phyloP scores from a whole-genome alignment of 148 eudicot species.

The Limonium bicolor region DNA sequence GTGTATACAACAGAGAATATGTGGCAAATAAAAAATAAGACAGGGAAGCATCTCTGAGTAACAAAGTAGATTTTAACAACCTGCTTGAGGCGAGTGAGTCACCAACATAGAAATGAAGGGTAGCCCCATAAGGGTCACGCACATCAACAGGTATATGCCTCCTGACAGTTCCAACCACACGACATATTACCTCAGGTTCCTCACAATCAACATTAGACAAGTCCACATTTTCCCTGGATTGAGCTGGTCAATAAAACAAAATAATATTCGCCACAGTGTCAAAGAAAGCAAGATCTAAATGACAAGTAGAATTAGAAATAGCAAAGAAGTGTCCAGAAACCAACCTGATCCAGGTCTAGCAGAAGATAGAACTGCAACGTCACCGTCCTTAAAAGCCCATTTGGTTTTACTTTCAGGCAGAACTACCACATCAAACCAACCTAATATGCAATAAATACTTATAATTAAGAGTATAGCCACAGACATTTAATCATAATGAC shows the following conservation, averaged over 20 bases:
- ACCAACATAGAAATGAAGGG: conserved; percentile 88
- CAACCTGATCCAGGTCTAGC: conserved; percentile 87
- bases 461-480: conserved; percentile 2
- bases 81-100: conserved; percentile 74
- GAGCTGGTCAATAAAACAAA: conserved; percentile 25
- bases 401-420: conserved; percentile 56
- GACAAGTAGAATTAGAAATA: too few relatives aligned
- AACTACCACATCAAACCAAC: conserved; percentile 86
- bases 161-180: conserved; percentile 86
- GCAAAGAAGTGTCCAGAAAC: not conserved
- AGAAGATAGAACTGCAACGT: conserved; percentile 92
- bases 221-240: conserved; percentile 34
- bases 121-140: conserved; percentile 80
- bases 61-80: conserved; percentile 17
- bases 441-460: conserved; percentile 17
- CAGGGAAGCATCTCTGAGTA: not conserved
- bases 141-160: conserved; percentile 81
- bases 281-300: too few relatives aligned
- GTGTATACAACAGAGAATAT: too few relatives aligned
- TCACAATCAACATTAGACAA: conserved; percentile 36
- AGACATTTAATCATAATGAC: not conserved
- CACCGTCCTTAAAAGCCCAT: conserved; percentile 93
- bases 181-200: conserved; percentile 54
- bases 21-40: not conserved
- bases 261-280: too few relatives aligned